phyloP scores from a whole-genome alignment of 176 grass and related monocot genomes.

The Hordeum vulgare region MorexV3_pseudomolecules_assembly NC_058522.1:8991373-8991872 shows the following conservation, averaged over 20 bases:
- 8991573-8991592: not conserved
- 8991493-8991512: too few species aligned
- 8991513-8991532: not conserved
- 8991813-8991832: slow-evolving; percentile 66
- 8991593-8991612: not conserved
- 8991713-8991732: not conserved
- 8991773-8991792: not conserved
- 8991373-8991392: not conserved
- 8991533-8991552: not conserved
- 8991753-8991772: not conserved
- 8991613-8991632: not conserved
- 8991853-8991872: slow-evolving; percentile 28
- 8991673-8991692: not conserved
- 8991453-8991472: not conserved
- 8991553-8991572: not conserved
- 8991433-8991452: not conserved
- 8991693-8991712: not conserved
- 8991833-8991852: slow-evolving; percentile 69
- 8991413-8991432: not conserved
- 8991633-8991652: not conserved
- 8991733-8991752: not conserved
- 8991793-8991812: slow-evolving; percentile 51
- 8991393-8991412: not conserved
- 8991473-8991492: not conserved
- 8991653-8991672: not conserved